Base-by-base conservation (phyloP, 1,139 yeast species). In the Hansenula sp. region DNA sequence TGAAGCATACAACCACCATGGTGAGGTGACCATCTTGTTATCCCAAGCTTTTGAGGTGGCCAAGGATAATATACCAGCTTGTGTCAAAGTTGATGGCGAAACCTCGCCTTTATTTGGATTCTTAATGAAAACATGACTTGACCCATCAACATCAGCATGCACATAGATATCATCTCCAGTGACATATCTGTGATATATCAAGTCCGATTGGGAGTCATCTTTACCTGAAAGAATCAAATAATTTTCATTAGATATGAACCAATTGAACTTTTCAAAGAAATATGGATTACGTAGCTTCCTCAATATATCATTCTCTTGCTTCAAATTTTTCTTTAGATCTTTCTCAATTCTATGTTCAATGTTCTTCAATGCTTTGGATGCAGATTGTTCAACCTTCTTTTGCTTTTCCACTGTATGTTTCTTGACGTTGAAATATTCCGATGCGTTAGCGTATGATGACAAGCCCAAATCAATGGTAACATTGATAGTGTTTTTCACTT, bases 31-130 rank as follows among this genome's bases (percentile, higher is more conserved):
- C 36, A 84, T 74, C 60, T 90, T 91, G 39, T 83, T 77, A 41
- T 82, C 91, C 99, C 99, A 93, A 0, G 96, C 96, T 40, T 76
- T 79, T 1, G 96, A 83, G 0, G 91, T 77, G n/a, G 94, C 74
- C 52, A 90, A 76, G 12, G 95, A 77, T 56, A 84, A 83, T 11
- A 87, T 77, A 12, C 96, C 96, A 0, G 99, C 97, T 62, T 93
- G 99, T 65, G 83, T 74, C 47, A 91, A 70, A 0, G 99, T 85
- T 9, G 89, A 76, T 1, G 97, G 97, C 0, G 97, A 95, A 33
- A 62, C 67, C 44, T 66, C 70, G 15, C 66, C 66, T 33, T 60
- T 61, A 33, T 63, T 62, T 1, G 88, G 95, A 58, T 90, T 90
- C 60, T 87, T 85, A 42, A 93, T 74, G 60, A 93, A 79, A 1